Percentiles rank a stretch among this genome's conserved stretches.
These are phyloP conservation scores for Teunomyces barrocoloradensis DNA, from an alignment of 805 yeast species.

Conservation along the genomic window DNA sequence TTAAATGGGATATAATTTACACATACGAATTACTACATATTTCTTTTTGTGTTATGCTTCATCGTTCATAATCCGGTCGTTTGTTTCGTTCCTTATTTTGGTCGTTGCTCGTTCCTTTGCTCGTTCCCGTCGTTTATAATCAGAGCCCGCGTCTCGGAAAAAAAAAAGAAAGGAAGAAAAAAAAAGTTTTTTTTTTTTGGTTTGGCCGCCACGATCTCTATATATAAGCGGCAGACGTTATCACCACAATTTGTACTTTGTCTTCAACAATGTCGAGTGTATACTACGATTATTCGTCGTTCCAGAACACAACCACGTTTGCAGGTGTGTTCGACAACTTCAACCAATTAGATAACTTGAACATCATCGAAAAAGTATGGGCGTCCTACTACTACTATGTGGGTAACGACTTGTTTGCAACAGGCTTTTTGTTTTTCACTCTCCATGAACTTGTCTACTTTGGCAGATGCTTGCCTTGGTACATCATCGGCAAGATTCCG, in stretches of 20 bases:
- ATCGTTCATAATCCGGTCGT: neutral
- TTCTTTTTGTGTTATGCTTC: no score
- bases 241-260: neutral
- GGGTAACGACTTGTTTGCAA: slow-evolving; percentile 86
- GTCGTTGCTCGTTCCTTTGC: neutral
- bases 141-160: slow-evolving; percentile 4
- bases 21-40: no score
- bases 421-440: slow-evolving; percentile 79
- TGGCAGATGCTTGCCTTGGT: slow-evolving; percentile 92
- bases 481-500: slow-evolving; percentile 79
- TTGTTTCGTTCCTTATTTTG: neutral
- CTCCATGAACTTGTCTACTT: slow-evolving; percentile 89
- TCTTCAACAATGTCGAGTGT: slow-evolving; percentile 14
- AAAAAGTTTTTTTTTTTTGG: neutral
- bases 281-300: slow-evolving; percentile 25
- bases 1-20: no score
- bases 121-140: slow-evolving; percentile 3
- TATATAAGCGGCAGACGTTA: neutral
- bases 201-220: neutral
- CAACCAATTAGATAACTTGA: slow-evolving; percentile 32
- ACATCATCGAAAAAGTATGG: slow-evolving; percentile 71
- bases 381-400: slow-evolving; percentile 83
- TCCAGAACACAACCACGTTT: slow-evolving; percentile 23
- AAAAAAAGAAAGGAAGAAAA: neutral
- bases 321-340: slow-evolving; percentile 23